phyloP scores from a whole-genome alignment of 345 rosid species.

The Camelina neglecta region DNA sequence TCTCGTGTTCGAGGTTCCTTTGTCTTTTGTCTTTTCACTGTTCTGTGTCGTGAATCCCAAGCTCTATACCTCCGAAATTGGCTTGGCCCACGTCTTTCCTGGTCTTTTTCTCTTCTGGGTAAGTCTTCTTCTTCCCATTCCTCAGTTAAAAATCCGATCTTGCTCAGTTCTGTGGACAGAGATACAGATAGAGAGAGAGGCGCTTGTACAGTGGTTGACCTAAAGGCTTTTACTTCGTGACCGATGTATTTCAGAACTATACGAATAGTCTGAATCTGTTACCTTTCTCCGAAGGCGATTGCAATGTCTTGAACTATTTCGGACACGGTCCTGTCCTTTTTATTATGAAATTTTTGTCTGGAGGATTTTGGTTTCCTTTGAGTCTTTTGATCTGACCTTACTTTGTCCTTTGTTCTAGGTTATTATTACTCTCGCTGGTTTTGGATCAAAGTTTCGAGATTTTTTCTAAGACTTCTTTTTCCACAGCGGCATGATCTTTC shows the following conservation, averaged over 20 bases:
- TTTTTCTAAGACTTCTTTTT: background rate
- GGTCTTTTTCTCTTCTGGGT: slow-evolving; percentile 37
- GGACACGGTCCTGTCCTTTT: slow-evolving; percentile 24
- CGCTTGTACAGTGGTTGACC: slow-evolving; percentile 34
- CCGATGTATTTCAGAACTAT: slow-evolving; percentile 15
- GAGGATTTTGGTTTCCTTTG: background rate
- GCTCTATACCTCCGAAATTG: slow-evolving; percentile 25
- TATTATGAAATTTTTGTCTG: background rate
- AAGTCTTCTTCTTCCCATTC: slow-evolving; percentile 41
- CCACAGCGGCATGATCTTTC: slow-evolving; percentile 33
- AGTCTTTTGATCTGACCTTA: slow-evolving; percentile 34
- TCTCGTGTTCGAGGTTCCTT: slow-evolving; percentile 34
- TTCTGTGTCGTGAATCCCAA: slow-evolving; percentile 45
- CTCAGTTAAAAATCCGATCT: slow-evolving; percentile 31
- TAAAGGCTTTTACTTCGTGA: slow-evolving; percentile 20
- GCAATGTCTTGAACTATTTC: slow-evolving; percentile 31
- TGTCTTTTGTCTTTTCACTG: slow-evolving; percentile 41
- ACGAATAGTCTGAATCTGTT: slow-evolving; percentile 27
- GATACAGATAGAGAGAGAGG: background rate
- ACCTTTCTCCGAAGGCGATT: slow-evolving; percentile 23
- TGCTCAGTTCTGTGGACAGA: background rate
- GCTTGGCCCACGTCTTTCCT: slow-evolving; percentile 33
- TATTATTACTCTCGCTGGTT: slow-evolving; percentile 19
- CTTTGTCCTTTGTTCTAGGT: slow-evolving; percentile 27
- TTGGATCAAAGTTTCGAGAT: slow-evolving; percentile 26